Evolutionary conservation across 148 eudicot genomes (phyloP).

Genomic region (Rhododendron ovatum): DNA sequence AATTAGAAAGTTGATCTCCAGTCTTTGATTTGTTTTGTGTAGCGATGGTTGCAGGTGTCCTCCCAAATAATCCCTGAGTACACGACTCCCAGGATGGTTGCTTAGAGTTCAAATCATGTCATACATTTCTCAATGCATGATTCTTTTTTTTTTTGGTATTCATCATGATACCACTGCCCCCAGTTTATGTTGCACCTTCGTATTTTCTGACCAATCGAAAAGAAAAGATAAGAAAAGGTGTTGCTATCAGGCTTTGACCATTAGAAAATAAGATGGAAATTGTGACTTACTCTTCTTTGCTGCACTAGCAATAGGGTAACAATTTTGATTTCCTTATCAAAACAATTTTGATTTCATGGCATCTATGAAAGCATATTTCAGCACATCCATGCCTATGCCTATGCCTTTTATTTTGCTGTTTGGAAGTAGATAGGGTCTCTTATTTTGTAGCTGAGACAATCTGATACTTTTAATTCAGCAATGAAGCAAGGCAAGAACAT

Average conservation of each 20-base stretch:
- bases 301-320: not conserved
- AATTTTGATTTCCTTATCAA: too few species aligned
- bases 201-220: not conserved
- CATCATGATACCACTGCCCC: not conserved
- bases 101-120: not conserved
- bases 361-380: not conserved
- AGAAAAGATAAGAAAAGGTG: not conserved
- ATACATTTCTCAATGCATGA: not conserved
- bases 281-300: not conserved
- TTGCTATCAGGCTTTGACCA: not conserved
- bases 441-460: not conserved
- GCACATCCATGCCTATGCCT: not conserved
- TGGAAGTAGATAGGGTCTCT: not conserved
- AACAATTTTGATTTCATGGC: not conserved
- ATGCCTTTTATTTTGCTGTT: not conserved
- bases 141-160: not conserved
- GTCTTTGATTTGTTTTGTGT: too few species aligned
- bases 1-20: not conserved
- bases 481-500: not conserved
- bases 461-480: not conserved
- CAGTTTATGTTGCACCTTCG: not conserved
- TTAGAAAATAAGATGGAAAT: not conserved
- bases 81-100: not conserved
- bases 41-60: too few species aligned
- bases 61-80: too few species aligned